These are phyloP conservation scores for Crithidia fasciculata DNA, from an alignment of 208 protist species.

Conservation along the genomic window DNA sequence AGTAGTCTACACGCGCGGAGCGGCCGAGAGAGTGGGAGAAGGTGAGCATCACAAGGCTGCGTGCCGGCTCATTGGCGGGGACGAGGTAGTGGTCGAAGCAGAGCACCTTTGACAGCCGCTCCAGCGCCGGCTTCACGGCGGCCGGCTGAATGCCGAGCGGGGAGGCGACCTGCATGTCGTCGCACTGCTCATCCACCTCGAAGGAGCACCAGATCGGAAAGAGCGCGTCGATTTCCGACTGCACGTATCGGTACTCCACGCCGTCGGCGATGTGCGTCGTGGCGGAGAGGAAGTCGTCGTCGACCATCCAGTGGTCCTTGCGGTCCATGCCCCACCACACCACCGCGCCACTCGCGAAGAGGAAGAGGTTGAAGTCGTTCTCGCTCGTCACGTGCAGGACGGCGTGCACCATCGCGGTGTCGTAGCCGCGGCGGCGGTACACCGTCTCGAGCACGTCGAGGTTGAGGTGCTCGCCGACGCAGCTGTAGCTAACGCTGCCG, in stretches of 20 bases:
- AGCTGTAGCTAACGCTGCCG: constrained; percentile 71
- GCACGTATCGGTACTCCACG: constrained; percentile 47
- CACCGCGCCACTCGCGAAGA: constrained; percentile 66
- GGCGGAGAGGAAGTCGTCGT: constrained; percentile 70
- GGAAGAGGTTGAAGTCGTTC: constrained; percentile 62
- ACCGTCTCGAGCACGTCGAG: constrained; percentile 45
- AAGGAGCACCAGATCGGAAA: constrained; percentile 79
- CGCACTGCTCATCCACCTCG: constrained; percentile 50
- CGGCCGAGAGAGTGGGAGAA: constrained; percentile 67
- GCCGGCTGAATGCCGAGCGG: constrained; percentile 8
- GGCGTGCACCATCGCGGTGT: constrained; percentile 41
- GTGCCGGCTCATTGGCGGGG: constrained; percentile 39
- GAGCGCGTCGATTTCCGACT: constrained; percentile 60
- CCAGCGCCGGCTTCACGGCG: constrained; percentile 40
- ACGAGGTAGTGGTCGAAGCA: constrained; percentile 83
- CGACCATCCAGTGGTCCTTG: constrained; percentile 69
- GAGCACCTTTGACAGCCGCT: constrained; percentile 55
- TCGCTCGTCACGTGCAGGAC: constrained; percentile 64
- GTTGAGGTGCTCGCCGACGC: constrained; percentile 51
- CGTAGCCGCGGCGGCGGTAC: constrained; percentile 71
- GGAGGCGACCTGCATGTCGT: constrained; percentile 3
- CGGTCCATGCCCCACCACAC: constrained; percentile 83
- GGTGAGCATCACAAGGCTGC: constrained; percentile 71
- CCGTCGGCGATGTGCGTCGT: constrained; percentile 40
- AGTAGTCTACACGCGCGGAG: constrained; percentile 66